phyloP scores from a whole-genome alignment of 108 stramenopile species.

The Asterionellopsis glacialis region DNA sequence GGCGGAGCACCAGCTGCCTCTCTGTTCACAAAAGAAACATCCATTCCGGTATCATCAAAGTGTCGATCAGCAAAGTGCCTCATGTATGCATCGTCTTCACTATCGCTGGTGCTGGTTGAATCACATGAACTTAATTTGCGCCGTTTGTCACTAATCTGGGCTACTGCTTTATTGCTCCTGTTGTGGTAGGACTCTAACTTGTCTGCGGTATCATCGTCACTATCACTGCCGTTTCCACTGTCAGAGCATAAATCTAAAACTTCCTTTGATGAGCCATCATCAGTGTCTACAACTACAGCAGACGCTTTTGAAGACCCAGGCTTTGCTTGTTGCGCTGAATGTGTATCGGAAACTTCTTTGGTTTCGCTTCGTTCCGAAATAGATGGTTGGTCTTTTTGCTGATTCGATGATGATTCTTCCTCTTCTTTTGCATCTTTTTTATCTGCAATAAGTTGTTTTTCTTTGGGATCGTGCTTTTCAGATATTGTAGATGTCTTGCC shows the following conservation, averaged over 20 bases:
- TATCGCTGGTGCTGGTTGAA: slow-evolving; percentile 12
- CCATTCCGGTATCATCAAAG: slow-evolving; percentile 29
- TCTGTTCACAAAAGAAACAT: slow-evolving; percentile 27
- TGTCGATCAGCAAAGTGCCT: slow-evolving; percentile 7
- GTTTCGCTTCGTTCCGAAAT: too few relatives aligned
- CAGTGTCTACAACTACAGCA: too few relatives aligned
- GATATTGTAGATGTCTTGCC: slow-evolving; percentile 1
- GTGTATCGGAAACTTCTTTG: too few relatives aligned
- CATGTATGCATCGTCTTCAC: slow-evolving; percentile 24
- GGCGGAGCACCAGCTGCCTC: background rate
- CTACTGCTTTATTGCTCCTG: background rate
- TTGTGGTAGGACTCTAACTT: slow-evolving; percentile 5
- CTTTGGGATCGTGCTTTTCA: background rate
- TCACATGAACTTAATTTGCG: too few relatives aligned
- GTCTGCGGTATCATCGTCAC: slow-evolving; percentile 12
- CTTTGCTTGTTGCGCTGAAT: too few relatives aligned
- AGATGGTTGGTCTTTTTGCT: too few relatives aligned
- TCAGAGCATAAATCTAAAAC: too few relatives aligned
- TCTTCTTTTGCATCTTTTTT: too few relatives aligned
- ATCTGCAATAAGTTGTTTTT: too few relatives aligned
- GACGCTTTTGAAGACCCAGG: too few relatives aligned
- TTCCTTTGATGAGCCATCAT: too few relatives aligned
- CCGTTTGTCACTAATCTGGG: slow-evolving; percentile 3
- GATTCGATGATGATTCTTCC: too few relatives aligned
- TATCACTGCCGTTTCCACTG: background rate